Conservation (phyloP, 148 eudicot species). For the Rhododendron vialii region DNA sequence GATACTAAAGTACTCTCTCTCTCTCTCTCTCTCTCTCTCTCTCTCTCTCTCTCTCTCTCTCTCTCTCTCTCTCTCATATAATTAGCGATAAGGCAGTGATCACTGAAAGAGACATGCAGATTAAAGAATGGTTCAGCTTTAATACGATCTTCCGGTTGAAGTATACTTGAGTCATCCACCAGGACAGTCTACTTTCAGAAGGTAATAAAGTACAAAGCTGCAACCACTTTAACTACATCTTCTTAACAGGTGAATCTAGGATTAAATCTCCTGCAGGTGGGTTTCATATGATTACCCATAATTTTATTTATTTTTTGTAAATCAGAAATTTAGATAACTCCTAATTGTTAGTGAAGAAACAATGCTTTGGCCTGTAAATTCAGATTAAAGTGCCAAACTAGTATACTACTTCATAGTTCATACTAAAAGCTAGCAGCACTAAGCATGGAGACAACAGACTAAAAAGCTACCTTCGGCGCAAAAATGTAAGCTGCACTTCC, state of each 20-base stretch:
- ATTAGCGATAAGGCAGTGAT: background rate
- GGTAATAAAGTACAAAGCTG: background rate
- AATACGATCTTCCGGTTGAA: background rate
- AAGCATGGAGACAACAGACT: background rate
- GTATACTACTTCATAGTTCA: background rate
- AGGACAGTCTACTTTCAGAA: background rate
- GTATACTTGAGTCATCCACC: background rate
- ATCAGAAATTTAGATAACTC: too few species aligned
- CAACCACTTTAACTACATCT: background rate
- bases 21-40: too few species aligned
- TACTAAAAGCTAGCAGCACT: background rate
- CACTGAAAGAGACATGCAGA: background rate
- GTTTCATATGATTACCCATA: background rate
- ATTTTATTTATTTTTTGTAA: too few species aligned
- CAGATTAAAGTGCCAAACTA: background rate
- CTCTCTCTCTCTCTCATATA: background rate
- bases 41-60: too few species aligned
- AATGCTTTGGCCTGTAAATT: background rate
- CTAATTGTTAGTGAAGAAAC: background rate
- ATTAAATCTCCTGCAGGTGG: background rate
- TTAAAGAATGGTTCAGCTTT: background rate
- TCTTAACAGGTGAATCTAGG: background rate
- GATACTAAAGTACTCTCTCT: too few species aligned
- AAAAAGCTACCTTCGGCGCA: constrained; percentile 70
- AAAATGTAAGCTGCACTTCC: constrained; percentile 75